Evolutionary conservation across 2,329 filamentous ascomycete species (phyloP).

Genomic region (Aureobasidium sp.): DNA sequence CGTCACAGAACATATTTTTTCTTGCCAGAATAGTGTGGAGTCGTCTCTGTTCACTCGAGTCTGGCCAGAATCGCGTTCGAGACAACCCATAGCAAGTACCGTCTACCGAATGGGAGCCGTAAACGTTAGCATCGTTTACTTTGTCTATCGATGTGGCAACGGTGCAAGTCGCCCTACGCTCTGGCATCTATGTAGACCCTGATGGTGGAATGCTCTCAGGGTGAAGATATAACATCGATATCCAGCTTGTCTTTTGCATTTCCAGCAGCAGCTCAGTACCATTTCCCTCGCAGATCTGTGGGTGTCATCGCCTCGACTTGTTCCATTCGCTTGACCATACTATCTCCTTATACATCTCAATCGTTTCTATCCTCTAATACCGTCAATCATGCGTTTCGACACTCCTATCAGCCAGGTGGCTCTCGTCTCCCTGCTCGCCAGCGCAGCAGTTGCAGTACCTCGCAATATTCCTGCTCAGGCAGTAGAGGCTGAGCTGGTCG

Average conservation of each 20-base stretch:
- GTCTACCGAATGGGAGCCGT: constrained; percentile 2
- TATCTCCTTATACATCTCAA: neutral
- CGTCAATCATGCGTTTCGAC: constrained; percentile 10
- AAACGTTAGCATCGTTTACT: neutral
- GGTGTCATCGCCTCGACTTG: neutral
- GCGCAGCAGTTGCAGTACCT: constrained; percentile 6
- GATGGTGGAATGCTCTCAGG: neutral
- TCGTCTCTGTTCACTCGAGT: neutral
- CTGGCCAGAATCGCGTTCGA: constrained; percentile 5
- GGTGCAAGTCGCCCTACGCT: neutral
- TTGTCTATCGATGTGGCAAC: constrained; percentile 13
- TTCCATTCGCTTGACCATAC: neutral
- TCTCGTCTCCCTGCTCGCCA: constrained; percentile 5
- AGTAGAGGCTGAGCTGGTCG: neutral
- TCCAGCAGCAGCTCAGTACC: constrained; percentile 8
- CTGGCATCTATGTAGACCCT: neutral
- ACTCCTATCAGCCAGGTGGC: constrained; percentile 12
- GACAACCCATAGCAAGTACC: neutral
- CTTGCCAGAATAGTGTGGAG: neutral
- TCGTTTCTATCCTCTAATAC: neutral
- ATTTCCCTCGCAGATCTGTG: neutral
- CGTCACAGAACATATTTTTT: neutral
- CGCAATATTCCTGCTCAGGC: neutral
- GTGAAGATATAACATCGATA: neutral
- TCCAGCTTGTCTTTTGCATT: neutral